Conservation (phyloP, 2,329 filamentous ascomycete species). For the Xylariomycetidae sp. region DNA sequence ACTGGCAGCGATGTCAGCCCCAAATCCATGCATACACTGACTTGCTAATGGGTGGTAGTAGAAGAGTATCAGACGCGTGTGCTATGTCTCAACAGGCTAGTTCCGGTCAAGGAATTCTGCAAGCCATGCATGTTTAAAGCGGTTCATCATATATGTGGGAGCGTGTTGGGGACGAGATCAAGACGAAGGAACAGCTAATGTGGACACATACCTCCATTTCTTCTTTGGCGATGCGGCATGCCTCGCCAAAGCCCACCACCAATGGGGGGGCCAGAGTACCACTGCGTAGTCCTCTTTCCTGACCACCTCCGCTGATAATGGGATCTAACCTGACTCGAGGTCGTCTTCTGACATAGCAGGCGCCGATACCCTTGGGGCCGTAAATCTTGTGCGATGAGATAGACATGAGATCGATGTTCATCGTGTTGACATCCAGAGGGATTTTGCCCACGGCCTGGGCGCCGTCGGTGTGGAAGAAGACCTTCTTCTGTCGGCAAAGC, state of each 20-base stretch:
- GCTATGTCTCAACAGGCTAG: slow-evolving; percentile 57
- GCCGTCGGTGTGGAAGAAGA: slow-evolving; percentile 97
- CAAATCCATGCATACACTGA: neutral
- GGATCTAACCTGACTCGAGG: slow-evolving; percentile 92
- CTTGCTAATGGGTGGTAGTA: slow-evolving; percentile 1
- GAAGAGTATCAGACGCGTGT: slow-evolving; percentile 53
- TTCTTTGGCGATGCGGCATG: slow-evolving; percentile 82
- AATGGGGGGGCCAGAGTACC: slow-evolving; percentile 87
- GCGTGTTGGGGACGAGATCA: too few relatives aligned
- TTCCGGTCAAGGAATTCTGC: slow-evolving; percentile 67
- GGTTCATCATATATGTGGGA: slow-evolving; percentile 77
- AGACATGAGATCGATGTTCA: slow-evolving; percentile 98
- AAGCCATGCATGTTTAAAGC: slow-evolving; percentile 86
- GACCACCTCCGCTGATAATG: slow-evolving; percentile 91
- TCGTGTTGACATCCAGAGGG: slow-evolving; percentile 89
- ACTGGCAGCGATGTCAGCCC: slow-evolving; percentile 46
- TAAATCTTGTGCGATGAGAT: slow-evolving; percentile 99
- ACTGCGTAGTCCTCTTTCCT: slow-evolving; percentile 90
- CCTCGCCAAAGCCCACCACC: slow-evolving; percentile 90
- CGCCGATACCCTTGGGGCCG: slow-evolving; percentile 93
- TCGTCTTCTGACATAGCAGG: slow-evolving; percentile 88
- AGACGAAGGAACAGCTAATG: slow-evolving; percentile 11
- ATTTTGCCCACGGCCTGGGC: slow-evolving; percentile 99
- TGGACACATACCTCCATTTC: slow-evolving; percentile 74
- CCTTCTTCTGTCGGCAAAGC: slow-evolving; percentile 82